Percentiles rank a stretch among this genome's conserved stretches.
phyloP scores from a whole-genome alignment of 1,284 basidiomycete genomes.

The Marasmius oreades region DNA sequence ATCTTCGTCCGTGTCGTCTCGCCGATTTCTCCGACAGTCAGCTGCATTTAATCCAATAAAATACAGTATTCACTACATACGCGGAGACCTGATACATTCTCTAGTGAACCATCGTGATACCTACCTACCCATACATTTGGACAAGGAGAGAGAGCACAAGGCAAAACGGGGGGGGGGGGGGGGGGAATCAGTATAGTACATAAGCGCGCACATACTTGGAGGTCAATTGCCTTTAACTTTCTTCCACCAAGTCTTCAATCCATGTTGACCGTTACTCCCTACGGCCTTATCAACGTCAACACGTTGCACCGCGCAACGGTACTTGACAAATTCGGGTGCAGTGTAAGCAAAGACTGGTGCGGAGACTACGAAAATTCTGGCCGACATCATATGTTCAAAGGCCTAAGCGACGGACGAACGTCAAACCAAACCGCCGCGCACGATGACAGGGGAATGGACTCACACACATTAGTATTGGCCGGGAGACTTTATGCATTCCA shows the following conservation, averaged over 20 bases:
- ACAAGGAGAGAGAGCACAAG: not conserved
- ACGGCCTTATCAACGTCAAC: slow-evolving; percentile 61
- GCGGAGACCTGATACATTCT: not conserved
- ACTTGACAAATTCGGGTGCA: slow-evolving; percentile 62
- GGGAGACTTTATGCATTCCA: slow-evolving; percentile 66
- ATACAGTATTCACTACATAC: not conserved
- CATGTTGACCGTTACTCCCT: slow-evolving; percentile 64
- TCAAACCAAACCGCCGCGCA: not conserved
- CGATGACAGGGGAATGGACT: slow-evolving; percentile 22
- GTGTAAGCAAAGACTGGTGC: slow-evolving; percentile 42
- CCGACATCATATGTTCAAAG: slow-evolving; percentile 60
- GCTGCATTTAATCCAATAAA: not conserved
- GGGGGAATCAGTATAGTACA: not conserved
- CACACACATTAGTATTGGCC: slow-evolving; percentile 60
- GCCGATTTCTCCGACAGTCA: not conserved
- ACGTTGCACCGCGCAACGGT: slow-evolving; percentile 56
- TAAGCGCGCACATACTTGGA: not conserved
- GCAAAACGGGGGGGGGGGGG: too few relatives aligned
- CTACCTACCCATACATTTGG: not conserved
- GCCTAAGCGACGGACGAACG: slow-evolving; percentile 41
- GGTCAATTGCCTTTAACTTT: not conserved
- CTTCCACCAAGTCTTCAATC: slow-evolving; percentile 70
- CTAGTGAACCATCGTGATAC: not conserved
- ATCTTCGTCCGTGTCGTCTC: not conserved
- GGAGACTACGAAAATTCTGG: slow-evolving; percentile 48